Evolutionary conservation across 2,329 filamentous ascomycete genomes (phyloP).

Genomic region (Simplicillium aogashimaense): DNA sequence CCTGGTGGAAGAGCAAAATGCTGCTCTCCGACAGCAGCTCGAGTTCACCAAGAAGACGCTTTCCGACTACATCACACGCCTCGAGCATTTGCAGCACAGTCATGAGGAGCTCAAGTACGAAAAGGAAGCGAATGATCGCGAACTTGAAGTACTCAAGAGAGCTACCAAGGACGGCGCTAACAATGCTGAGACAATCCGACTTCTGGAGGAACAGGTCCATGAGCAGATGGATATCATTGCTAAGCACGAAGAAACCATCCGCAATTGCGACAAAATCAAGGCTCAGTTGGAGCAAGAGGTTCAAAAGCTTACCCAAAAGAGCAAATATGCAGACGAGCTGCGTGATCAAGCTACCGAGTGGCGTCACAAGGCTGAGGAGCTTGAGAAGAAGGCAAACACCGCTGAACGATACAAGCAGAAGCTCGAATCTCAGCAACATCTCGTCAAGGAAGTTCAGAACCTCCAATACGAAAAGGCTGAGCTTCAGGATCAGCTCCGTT

Average conservation of each 20-base stretch:
- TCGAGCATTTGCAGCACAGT: conserved; percentile 50
- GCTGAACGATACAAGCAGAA: conserved; percentile 55
- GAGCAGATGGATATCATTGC: conserved; percentile 66
- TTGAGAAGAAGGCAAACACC: conserved; percentile 53
- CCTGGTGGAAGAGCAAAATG: conserved; percentile 45
- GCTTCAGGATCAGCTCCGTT: conserved; percentile 34
- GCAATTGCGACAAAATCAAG: conserved; percentile 20
- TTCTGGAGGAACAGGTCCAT: conserved; percentile 46
- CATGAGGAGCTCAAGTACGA: conserved; percentile 58
- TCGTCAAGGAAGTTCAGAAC: conserved; percentile 45
- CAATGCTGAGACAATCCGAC: conserved; percentile 40
- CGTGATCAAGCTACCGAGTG: conserved; percentile 52
- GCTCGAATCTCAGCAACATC: conserved; percentile 43
- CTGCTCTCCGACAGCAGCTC: conserved; percentile 37
- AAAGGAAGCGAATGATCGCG: conserved; percentile 45
- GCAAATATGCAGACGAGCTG: conserved; percentile 38
- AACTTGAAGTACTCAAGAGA: conserved; percentile 39
- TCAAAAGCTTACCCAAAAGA: conserved; percentile 31
- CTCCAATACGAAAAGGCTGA: conserved; percentile 46
- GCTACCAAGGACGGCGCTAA: conserved; percentile 41
- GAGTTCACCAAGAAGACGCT: conserved; percentile 45
- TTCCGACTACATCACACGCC: conserved; percentile 47
- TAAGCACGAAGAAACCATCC: conserved; percentile 46
- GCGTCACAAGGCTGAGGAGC: conserved; percentile 46
- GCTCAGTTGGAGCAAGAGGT: conserved; percentile 51